Conservation (phyloP, 208 protist species). For the Crithidia thermophila region DNA sequence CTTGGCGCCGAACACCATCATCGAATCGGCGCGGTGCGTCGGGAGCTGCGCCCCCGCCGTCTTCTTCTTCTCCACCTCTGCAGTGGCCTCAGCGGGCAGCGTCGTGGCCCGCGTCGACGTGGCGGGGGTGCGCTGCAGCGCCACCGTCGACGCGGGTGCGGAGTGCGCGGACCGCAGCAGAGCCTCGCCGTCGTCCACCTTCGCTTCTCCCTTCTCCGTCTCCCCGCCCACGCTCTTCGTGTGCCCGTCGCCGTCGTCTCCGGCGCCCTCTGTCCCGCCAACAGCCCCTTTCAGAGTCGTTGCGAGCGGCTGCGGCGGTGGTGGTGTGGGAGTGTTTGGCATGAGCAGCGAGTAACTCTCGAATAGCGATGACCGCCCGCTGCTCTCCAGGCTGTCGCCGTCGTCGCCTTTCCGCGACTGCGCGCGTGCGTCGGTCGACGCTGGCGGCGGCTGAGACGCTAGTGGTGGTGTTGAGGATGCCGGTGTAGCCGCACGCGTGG, state of each 20-base stretch:
- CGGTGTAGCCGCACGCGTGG: background rate
- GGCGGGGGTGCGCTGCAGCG: too few species aligned
- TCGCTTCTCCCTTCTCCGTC: too few species aligned
- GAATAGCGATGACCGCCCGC: constrained; percentile 11
- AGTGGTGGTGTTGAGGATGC: background rate
- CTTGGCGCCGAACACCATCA: constrained; percentile 5
- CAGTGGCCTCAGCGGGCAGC: too few species aligned
- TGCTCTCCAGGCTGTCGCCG: constrained; percentile 2
- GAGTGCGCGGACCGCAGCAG: background rate
- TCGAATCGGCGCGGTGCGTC: background rate
- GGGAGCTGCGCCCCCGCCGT: background rate
- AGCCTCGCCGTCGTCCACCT: background rate
- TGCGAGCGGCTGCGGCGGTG: too few species aligned
- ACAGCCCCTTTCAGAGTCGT: too few species aligned
- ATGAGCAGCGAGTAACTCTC: constrained; percentile 7
- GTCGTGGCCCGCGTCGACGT: too few species aligned
- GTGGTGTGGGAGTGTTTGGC: background rate
- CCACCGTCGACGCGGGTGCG: background rate
- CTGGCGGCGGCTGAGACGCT: too few species aligned
- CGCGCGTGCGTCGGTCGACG: too few species aligned
- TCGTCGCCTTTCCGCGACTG: background rate
- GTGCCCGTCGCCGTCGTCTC: too few species aligned
- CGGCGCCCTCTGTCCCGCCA: background rate
- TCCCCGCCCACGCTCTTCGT: too few species aligned
- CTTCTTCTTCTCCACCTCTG: background rate